A percentile compares a stretch with the other conserved stretches of the same genome.
Evolutionary conservation across 192 early-diverging fungal genomes (phyloP).

Genomic region (Coemansia sp.): DNA sequence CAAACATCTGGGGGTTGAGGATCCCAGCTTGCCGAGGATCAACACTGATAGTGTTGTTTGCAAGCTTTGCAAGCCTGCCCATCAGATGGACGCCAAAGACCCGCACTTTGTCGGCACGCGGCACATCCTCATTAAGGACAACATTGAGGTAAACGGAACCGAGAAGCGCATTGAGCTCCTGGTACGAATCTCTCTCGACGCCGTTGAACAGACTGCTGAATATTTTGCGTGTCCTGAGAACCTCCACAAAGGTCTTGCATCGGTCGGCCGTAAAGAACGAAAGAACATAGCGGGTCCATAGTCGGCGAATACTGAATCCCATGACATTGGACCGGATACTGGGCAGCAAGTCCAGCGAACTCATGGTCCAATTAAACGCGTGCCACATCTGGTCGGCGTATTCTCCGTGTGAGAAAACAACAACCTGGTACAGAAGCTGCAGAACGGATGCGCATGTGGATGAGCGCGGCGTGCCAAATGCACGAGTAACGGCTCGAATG

Average conservation of each 20-base stretch:
- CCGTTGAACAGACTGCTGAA: constrained; percentile 31
- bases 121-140: constrained; percentile 27
- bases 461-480: constrained; percentile 38
- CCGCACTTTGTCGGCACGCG: constrained; percentile 29
- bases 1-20: constrained; percentile 16
- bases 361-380: constrained; percentile 48
- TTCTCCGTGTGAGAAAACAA: constrained; percentile 35
- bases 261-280: constrained; percentile 42
- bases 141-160: constrained; percentile 22
- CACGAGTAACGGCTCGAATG: constrained; percentile 30
- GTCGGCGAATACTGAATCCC: constrained; percentile 40
- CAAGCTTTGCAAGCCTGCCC: constrained; percentile 30
- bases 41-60: constrained; percentile 18
- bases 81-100: constrained; percentile 36
- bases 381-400: constrained; percentile 33
- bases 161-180: constrained; percentile 36
- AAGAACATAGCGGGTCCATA: constrained; percentile 52
- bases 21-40: constrained; percentile 23
- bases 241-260: constrained; percentile 27
- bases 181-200: constrained; percentile 44
- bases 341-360: constrained; percentile 19
- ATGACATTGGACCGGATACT: constrained; percentile 22
- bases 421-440: constrained; percentile 39
- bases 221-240: constrained; percentile 27
- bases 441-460: constrained; percentile 33